phyloP scores from a whole-genome alignment of 768 basidiomycete genomes.

The Pleurotus pulmonarius region DNA sequence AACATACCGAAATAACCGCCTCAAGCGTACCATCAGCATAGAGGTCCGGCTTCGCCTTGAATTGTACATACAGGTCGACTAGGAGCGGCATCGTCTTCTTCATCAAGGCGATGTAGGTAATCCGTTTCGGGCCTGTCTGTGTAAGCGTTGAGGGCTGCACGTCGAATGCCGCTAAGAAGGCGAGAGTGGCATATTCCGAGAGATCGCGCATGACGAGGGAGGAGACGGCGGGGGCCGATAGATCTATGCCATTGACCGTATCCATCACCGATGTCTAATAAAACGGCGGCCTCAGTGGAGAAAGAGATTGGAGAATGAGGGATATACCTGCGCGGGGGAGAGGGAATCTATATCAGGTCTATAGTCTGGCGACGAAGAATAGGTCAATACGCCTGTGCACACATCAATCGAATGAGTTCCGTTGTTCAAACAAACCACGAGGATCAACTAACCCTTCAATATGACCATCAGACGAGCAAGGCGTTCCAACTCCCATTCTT shows the following conservation, averaged over 20 bases:
- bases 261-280: constrained; percentile 70
- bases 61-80: constrained; percentile 69
- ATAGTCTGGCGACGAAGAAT: constrained; percentile 80
- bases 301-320: constrained; percentile 2
- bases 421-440: background rate
- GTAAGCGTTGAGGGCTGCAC: constrained; percentile 34
- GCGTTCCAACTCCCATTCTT: constrained; percentile 65
- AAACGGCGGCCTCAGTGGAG: background rate
- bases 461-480: constrained; percentile 71
- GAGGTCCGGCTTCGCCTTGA: constrained; percentile 56
- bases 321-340: constrained; percentile 69
- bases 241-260: constrained; percentile 63
- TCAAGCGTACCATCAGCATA: constrained; percentile 85
- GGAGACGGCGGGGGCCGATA: constrained; percentile 55
- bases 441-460: constrained; percentile 53
- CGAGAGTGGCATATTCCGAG: constrained; percentile 81
- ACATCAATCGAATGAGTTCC: background rate
- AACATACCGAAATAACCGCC: constrained; percentile 36
- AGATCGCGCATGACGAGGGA: constrained; percentile 81
- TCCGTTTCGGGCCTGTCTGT: constrained; percentile 50
- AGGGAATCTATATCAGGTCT: constrained; percentile 83
- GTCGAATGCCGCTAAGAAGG: constrained; percentile 81
- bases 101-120: constrained; percentile 87
- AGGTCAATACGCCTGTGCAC: constrained; percentile 66
- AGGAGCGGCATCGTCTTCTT: constrained; percentile 86